phyloP scores from a whole-genome alignment of 106 monocot genomes.

The Hemerocallis citrina region DNA sequence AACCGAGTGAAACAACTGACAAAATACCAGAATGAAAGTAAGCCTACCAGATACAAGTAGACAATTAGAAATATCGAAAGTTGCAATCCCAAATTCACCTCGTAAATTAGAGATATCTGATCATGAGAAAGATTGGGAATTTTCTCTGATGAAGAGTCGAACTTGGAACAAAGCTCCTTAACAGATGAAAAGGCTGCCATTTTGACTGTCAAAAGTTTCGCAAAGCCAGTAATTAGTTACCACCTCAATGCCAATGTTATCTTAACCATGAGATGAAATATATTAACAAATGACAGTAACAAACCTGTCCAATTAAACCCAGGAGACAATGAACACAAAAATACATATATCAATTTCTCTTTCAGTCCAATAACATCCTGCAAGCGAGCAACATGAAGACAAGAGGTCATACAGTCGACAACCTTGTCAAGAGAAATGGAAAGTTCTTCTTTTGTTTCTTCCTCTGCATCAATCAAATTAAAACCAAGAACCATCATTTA shows the following conservation, averaged over 20 bases:
- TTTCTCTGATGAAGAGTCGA: constrained; percentile 16
- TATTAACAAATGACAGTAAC: not conserved
- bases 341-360: constrained; percentile 39
- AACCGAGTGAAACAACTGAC: constrained; percentile 47
- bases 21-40: constrained; percentile 4
- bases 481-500: not conserved
- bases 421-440: constrained; percentile 75
- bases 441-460: constrained; percentile 34
- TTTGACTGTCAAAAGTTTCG: constrained; percentile 43
- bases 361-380: constrained; percentile 50
- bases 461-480: constrained; percentile 21
- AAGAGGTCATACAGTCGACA: constrained; percentile 66
- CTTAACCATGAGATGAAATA: not conserved
- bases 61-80: no score
- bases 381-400: constrained; percentile 42
- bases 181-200: constrained; percentile 49
- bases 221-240: not conserved
- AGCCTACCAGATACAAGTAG: not conserved
- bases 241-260: not conserved
- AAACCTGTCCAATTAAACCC: constrained; percentile 67
- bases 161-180: constrained; percentile 58
- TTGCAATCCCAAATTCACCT: constrained; percentile 31
- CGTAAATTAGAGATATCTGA: constrained; percentile 22
- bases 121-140: constrained; percentile 20
- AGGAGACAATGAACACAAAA: constrained; percentile 49